Percentiles rank a stretch among this genome's conserved stretches.
These are phyloP conservation scores for Geotrichum candidum DNA, from an alignment of 1,139 yeast species.

Conservation along the genomic window DNA sequence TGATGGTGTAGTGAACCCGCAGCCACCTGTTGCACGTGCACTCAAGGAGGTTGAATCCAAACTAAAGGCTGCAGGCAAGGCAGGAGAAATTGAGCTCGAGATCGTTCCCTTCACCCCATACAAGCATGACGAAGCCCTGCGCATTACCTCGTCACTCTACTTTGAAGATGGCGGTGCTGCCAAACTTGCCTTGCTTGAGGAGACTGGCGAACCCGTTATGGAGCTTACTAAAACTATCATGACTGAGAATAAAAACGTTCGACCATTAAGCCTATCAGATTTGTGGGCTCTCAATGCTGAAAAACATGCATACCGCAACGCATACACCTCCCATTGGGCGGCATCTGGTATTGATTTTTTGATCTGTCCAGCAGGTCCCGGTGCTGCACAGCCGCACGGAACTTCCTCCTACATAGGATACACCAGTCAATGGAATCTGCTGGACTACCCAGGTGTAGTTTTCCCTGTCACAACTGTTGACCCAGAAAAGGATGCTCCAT, in stretches of 20 bases:
- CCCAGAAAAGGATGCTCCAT: conserved; percentile 35
- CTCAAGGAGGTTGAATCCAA: conserved; percentile 32
- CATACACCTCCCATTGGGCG: conserved; percentile 38
- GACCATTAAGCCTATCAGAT: conserved; percentile 28
- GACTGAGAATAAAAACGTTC: conserved; percentile 21
- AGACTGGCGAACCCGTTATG: conserved; percentile 45
- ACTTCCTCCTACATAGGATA: conserved; percentile 64
- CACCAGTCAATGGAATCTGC: conserved; percentile 45
- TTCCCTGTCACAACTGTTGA: conserved; percentile 50
- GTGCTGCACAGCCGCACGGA: conserved; percentile 65
- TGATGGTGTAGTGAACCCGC: conserved; percentile 37
- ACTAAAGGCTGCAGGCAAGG: conserved; percentile 25
- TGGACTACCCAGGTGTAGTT: conserved; percentile 48
- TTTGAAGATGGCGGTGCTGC: conserved; percentile 47
- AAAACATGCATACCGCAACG: conserved; percentile 33
- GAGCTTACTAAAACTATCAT: conserved; percentile 25
- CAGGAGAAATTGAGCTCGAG: conserved; percentile 30
- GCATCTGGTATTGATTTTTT: conserved; percentile 59
- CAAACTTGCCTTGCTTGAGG: conserved; percentile 29
- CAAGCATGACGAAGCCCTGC: conserved; percentile 35
- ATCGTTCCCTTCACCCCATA: conserved; percentile 44
- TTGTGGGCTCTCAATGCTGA: conserved; percentile 36
- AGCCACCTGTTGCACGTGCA: conserved; percentile 49
- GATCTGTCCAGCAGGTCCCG: conserved; percentile 61
- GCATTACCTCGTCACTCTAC: conserved; percentile 40